Base-by-base conservation (phyloP, 2,329 filamentous ascomycete genomes). In the Arthrobotrys sphaeroides region DNA sequence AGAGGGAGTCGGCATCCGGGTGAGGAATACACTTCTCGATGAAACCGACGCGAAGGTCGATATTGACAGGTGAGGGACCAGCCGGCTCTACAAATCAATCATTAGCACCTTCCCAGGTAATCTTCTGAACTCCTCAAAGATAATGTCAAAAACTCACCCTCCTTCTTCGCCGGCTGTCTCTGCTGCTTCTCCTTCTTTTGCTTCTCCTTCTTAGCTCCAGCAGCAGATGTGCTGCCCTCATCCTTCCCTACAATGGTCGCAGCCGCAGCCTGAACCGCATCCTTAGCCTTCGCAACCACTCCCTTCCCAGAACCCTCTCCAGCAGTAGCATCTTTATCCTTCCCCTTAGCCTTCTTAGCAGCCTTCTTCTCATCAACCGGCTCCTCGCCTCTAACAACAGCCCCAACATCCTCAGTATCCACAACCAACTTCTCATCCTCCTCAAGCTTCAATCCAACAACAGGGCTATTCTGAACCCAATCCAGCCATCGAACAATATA, bases 1-100 rank as follows among this genome's bases (percentile, higher is more conserved):
- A 99, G 61, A 99, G 88, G 10, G 92, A 96, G 85, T 99, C 95
- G 78, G 95, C 95, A 80, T 99, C 96, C 64, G 95, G 95, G 85
- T 99, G 95, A 83, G 93, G 91, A 84, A 95, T 88, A 60, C 94
- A 94, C 84, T 97, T 96, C 81, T 99, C 90, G 80, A 99, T 97
- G 85, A 98, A 95, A 76, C 95, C 95, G 76, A 99, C 94, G 78
- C 95, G 90, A 60, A 99, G 90, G 83, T 99, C 95, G 82, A 99
- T 97, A 76, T 97, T 88, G 73, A 88, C 86, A 1, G 95, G 95
- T 0, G 92, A 92, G 3, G 93, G 89, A 1, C 92, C 91, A 10
- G 72, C 49, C 1, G 93, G 90, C 59, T 93, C 87, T 57, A 88
- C 1, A 26, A 51, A n/a, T 33, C n/a, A 20, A 43, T 65, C 1